Evolutionary conservation across 148 eudicot genomes (phyloP).

Genomic region (Camellia sinensis): DNA sequence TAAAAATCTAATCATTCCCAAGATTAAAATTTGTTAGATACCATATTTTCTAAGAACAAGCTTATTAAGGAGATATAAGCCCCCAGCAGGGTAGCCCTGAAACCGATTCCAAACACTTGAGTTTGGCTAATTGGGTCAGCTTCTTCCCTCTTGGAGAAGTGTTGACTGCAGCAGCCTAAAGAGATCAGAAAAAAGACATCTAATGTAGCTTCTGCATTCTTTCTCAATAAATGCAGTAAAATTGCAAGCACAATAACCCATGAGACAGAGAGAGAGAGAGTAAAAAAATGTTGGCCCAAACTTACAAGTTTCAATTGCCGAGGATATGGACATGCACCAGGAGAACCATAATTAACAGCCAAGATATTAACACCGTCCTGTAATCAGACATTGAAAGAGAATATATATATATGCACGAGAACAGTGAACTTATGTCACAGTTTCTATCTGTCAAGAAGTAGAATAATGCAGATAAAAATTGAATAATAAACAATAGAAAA

Average conservation of each 20-base stretch:
- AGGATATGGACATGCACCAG: constrained; percentile 80
- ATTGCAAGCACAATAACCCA: neutral
- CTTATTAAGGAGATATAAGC: neutral
- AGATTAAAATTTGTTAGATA: neutral
- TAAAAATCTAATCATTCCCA: no score
- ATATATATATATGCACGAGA: neutral
- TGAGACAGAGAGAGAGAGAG: neutral
- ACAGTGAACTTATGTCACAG: neutral
- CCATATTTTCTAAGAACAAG: neutral
- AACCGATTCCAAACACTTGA: neutral
- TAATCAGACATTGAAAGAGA: neutral
- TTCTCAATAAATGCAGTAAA: neutral
- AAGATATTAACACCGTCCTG: constrained; percentile 81
- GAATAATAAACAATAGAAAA: no score
- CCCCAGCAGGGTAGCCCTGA: neutral
- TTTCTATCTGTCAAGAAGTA: neutral
- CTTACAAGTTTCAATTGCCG: constrained; percentile 74
- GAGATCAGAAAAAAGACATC: neutral
- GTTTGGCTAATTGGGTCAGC: no score
- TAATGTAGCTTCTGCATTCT: neutral
- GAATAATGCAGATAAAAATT: neutral
- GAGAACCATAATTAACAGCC: constrained; percentile 89
- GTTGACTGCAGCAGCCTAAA: neutral
- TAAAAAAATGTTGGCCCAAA: neutral
- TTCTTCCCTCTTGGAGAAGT: neutral